These are phyloP conservation scores for Sphenostylis stenocarpa DNA, from an alignment of 306 rosid species.

Conservation along the genomic window DNA sequence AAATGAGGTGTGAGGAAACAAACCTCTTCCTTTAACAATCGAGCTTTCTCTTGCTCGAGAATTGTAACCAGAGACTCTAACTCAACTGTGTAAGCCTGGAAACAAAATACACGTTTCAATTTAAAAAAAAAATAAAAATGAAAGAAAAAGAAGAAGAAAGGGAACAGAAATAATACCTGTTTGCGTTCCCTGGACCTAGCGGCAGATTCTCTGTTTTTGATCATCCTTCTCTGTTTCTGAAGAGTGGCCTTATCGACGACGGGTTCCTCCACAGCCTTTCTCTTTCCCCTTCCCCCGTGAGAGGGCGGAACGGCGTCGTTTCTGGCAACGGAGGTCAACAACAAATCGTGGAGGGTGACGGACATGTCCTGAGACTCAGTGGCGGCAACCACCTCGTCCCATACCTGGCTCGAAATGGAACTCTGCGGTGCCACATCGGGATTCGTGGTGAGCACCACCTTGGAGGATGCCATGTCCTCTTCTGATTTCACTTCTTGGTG, in stretches of 20 bases:
- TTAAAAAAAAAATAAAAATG: not conserved
- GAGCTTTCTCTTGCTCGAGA: constrained; percentile 70
- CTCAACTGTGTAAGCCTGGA: constrained; percentile 78
- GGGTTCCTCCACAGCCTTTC: constrained; percentile 52
- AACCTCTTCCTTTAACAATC: constrained; percentile 60
- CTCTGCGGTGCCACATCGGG: not conserved
- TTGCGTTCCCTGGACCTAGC: constrained; percentile 95
- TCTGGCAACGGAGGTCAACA: not conserved
- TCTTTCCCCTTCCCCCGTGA: constrained; percentile 46
- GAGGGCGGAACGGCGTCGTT: not conserved
- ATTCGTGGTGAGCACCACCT: not conserved
- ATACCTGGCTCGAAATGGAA: not conserved
- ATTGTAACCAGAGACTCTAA: constrained; percentile 66
- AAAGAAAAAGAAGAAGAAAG: too few species aligned
- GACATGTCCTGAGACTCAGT: not conserved
- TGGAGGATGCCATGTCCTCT: not conserved
- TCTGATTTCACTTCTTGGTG: not conserved
- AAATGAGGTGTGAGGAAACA: not conserved
- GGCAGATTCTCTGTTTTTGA: constrained; percentile 88
- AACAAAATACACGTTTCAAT: not conserved
- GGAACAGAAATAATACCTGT: constrained; percentile 46
- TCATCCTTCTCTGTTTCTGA: constrained; percentile 87
- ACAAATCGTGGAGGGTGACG: not conserved
- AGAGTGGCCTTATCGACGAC: constrained; percentile 67
- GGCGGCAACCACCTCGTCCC: not conserved